A percentile compares a stretch with the other conserved stretches of the same genome.
Evolutionary conservation across 2,329 filamentous ascomycete genomes (phyloP).

Genomic region (Ophiostoma fasciatum): DNA sequence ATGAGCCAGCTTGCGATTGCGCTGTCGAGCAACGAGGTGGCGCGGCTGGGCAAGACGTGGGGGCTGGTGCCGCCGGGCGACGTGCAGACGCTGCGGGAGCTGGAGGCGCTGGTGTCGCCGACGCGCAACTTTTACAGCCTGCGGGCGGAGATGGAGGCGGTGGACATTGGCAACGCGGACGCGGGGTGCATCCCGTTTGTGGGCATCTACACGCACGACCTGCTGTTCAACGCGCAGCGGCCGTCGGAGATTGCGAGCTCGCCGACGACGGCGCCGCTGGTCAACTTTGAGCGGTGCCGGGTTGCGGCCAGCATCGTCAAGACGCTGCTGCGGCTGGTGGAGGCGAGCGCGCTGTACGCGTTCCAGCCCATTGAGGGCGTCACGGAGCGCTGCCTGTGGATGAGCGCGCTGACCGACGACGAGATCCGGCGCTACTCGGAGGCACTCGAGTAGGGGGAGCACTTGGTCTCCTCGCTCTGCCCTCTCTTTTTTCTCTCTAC

Average conservation of each 20-base stretch:
- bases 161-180: conserved; percentile 35
- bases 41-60: conserved; percentile 57
- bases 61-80: conserved; percentile 51
- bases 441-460: conserved; percentile 25
- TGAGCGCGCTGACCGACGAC: conserved; percentile 60
- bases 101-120: conserved; percentile 62
- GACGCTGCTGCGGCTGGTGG: conserved; percentile 61
- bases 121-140: conserved; percentile 65
- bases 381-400: conserved; percentile 72
- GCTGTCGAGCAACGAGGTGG: conserved; percentile 57
- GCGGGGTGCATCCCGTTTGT: conserved; percentile 73
- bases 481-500: background rate
- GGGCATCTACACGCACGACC: conserved; percentile 68
- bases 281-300: conserved; percentile 75
- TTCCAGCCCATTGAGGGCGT: conserved; percentile 65
- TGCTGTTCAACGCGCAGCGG: conserved; percentile 68
- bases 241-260: conserved; percentile 59
- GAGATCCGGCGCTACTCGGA: conserved; percentile 49
- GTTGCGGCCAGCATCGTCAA: conserved; percentile 65
- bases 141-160: conserved; percentile 64
- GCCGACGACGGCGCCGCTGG: conserved; percentile 49
- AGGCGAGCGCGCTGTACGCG: conserved; percentile 59
- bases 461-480: background rate
- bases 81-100: conserved; percentile 46
- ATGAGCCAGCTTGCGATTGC: conserved; percentile 70